Base-by-base conservation (phyloP, 108 stramenopile species). In the Skeletonema grethae region DNA sequence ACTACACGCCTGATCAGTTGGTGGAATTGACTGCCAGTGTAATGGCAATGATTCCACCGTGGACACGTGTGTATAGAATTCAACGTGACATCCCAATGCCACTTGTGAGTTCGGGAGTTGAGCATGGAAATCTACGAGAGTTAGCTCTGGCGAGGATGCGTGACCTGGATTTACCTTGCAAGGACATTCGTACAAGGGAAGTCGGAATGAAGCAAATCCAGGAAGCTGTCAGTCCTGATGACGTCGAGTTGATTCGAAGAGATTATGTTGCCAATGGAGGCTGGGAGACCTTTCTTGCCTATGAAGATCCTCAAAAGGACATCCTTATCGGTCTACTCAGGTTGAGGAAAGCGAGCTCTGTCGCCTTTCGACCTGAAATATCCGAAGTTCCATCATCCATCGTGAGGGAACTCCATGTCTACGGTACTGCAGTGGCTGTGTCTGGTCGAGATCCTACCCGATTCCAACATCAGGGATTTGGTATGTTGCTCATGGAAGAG, bases 41-140 rank as follows among this genome's bases (percentile, higher is more conserved):
- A 13, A 70, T 97, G 75, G 89, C 89, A 56, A 76, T 95, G 64
- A 95, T 98, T 3, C 98, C 96, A 36, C 98, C 98, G 1, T 98
- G 98, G 98, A 96, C 94, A 5, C 89, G 98, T 28, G 80, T 98
- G 65, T 97, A 98, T 79, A 79, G 98, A 13, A 95, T 98, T 59
- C 96, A 97, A 72, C 90, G 98, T 9, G 98, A 98, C 77, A 98
- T 98, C 72, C 92, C 97, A 64, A 98, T 98, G 97, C 97, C 97
- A 4, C 77, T 98, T 41, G 96, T 98, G 36, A 87, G 88, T 57
- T 90, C 90, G 28, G 97, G 97, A 9, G 97, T 98, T 7, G 97
- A 98, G 70, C 93, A 98, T 66, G 97, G 97, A 15, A 96, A 98
- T 72, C 69, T 98, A 18, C 87, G 97, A 41, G 95, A 98, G 75